These are phyloP conservation scores for Cryphonectria carpinicola DNA, from an alignment of 2,329 filamentous ascomycete genomes.

Conservation along the genomic window DNA sequence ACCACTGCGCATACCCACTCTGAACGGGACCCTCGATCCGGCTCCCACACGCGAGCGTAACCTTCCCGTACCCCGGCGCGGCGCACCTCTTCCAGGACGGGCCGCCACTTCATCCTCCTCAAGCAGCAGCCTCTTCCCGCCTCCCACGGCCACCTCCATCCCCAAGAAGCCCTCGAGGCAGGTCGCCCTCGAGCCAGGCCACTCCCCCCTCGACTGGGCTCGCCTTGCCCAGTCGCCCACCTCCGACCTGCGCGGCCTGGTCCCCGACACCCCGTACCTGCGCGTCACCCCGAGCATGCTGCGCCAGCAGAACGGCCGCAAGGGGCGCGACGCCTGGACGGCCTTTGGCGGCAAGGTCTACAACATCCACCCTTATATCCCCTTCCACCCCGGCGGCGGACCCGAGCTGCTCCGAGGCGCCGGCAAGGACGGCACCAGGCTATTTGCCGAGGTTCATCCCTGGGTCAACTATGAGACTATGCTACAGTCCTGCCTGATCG, in stretches of 20 bases:
- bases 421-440: slow-evolving; percentile 62
- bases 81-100: slow-evolving; percentile 13
- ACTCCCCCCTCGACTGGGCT: slow-evolving; percentile 96
- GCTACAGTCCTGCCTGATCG: slow-evolving; percentile 65
- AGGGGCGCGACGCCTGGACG: slow-evolving; percentile 88
- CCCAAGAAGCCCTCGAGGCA: slow-evolving; percentile 57
- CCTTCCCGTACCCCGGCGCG: slow-evolving; percentile 47
- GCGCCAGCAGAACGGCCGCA: slow-evolving; percentile 77
- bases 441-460: slow-evolving; percentile 70
- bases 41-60: slow-evolving; percentile 36
- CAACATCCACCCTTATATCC: slow-evolving; percentile 86
- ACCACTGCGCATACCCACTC: slow-evolving; percentile 24
- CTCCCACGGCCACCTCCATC: slow-evolving; percentile 53
- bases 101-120: slow-evolving; percentile 38
- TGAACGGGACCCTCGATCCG: slow-evolving; percentile 28
- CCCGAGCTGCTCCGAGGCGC: slow-evolving; percentile 70
- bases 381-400: slow-evolving; percentile 88
- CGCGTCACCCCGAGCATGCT: slow-evolving; percentile 84
- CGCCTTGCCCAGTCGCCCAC: slow-evolving; percentile 63
- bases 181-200: slow-evolving; percentile 83
- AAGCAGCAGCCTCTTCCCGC: slow-evolving; percentile 53
- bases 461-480: slow-evolving; percentile 77
- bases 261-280: slow-evolving; percentile 57
- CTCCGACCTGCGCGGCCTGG: slow-evolving; percentile 68
- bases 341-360: slow-evolving; percentile 89